Evolutionary conservation across 129 eudicot species (phyloP), one percentile per base, ranked within the genome.

Genomic region (Logfia minima): DNA sequence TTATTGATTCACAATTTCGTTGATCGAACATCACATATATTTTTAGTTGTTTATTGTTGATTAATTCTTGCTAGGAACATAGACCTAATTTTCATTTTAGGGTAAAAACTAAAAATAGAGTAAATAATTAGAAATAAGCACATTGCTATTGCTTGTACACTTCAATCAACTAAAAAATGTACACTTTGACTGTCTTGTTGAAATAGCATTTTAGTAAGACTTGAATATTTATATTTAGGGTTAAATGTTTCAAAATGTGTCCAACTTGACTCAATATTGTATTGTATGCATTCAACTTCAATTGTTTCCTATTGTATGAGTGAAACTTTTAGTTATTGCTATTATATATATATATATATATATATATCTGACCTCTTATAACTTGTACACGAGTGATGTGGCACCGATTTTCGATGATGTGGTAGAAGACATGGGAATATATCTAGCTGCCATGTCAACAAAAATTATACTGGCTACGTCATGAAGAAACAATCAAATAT

Each of bases 61-160:
- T 72, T 55, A 73, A 73, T 73, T 35, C 34, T 23, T 59, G 68
- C 23, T 5, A 59, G 8, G 34, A 56, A 55, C 34, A 21, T 31
- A 53, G 32, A 6, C 67, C 77, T 23, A 34, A 35, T 34, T 59
- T 59, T 13, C 56, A 26, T 35, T 74, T 35, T 74, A 74, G 77
- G 77, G 77, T 45, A 45, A 41, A 41, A 9, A 2, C 14, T 41
- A 2, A 41, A 9, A 41, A 41, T 9, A 9, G 51, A 41, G 3
- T 41, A 41, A 41, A 10, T 13, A 2, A 41, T 73, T 73, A 73
- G 68, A 10, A 24, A 39, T 4, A 8, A 56, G 48, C 63, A 17
- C n/a, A 56, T 3, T 6, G n/a, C 56, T 5, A 29, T 72, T 21
- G 16, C 19, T 13, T 32, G 31, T 29, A 32, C n/a, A 31, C 43